phyloP scores from a whole-genome alignment of 2,329 filamentous ascomycete genomes.

The Cercospora nicotianae region DNA sequence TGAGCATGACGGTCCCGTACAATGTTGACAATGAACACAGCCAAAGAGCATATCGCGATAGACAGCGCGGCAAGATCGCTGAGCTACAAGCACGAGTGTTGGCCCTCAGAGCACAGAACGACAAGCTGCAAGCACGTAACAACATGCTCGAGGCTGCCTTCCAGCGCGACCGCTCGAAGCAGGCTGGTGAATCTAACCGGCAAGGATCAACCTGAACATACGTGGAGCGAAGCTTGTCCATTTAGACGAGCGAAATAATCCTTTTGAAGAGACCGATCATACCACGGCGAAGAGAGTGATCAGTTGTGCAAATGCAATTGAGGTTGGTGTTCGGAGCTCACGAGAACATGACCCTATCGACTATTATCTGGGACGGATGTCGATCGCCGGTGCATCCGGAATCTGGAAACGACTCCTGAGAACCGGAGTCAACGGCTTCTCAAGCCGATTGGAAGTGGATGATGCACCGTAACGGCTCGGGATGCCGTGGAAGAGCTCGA shows the following conservation, averaged over 20 bases:
- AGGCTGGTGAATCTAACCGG: neutral
- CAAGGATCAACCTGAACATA: neutral
- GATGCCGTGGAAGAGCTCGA: neutral
- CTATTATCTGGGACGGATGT: neutral
- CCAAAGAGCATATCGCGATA: slow-evolving; percentile 15
- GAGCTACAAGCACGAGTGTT: slow-evolving; percentile 13
- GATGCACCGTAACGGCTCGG: neutral
- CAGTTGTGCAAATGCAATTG: neutral
- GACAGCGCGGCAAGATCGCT: slow-evolving; percentile 17
- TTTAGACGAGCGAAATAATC: neutral
- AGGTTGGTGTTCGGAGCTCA: neutral
- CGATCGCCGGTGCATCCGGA: slow-evolving; percentile 5
- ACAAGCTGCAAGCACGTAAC: slow-evolving; percentile 14
- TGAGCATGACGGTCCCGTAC: neutral
- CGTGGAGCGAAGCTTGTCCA: neutral
- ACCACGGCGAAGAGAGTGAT: neutral
- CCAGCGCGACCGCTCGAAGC: neutral
- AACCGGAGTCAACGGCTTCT: neutral
- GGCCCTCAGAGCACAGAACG: slow-evolving; percentile 10
- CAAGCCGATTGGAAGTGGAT: neutral
- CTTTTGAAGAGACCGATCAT: neutral
- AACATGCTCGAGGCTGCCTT: slow-evolving; percentile 13
- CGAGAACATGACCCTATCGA: neutral
- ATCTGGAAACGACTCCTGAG: slow-evolving; percentile 12
- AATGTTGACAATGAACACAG: neutral